Base-by-base conservation (phyloP, 1,139 yeast genomes). In the Eremothecium sinecaudum region DNA sequence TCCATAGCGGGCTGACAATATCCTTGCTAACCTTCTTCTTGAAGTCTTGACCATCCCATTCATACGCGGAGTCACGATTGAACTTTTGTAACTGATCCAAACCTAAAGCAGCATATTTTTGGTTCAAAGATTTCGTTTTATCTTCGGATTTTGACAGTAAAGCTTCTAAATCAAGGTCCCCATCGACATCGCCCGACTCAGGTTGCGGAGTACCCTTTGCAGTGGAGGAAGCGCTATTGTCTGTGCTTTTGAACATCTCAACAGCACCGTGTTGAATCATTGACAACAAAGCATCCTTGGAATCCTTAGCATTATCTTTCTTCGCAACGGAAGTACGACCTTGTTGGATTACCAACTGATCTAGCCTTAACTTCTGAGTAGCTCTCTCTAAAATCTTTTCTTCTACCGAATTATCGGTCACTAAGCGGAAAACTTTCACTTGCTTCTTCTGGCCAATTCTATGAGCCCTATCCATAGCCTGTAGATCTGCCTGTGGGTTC, bases 1-100 rank as follows among this genome's bases (percentile, higher is more conserved):
- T 74, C 83, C 83, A 78, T 43, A 66, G 28, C 3, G 55, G 54
- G 25, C 56, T 56, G 18, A 61, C 50, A 18, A 64, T 61, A 14
- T 66, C 63, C 25, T 67, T 55, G 30, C 63, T 60, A 24, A 67
- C 68, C 45, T 76, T 77, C 64, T 79, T 79, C 56, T 78, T 78
- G 61, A 79, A 80, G 50, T 78, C 79, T 43, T 78, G 76, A 31
- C 93, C 93, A 55, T 80, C 78, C 93, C 93, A 80, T 57, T 80
- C 90, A 55, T 80, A 80, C 5, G 82, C 86, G 2, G 86, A 77
- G 32, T 67, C 71, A 41, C 55, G 58, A 30, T 54, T 54, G 51
- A 90, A 86, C 53, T 83, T 83, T 53, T 87, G 96, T 40, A 90
- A 63, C 52, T 90, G 97, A 52, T 90, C 97, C 28, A 90, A 64